Percentiles rank a stretch among this genome's conserved stretches.
Conservation (phyloP, 2,329 filamentous ascomycete species). For the Talaromyces sp. region DNA sequence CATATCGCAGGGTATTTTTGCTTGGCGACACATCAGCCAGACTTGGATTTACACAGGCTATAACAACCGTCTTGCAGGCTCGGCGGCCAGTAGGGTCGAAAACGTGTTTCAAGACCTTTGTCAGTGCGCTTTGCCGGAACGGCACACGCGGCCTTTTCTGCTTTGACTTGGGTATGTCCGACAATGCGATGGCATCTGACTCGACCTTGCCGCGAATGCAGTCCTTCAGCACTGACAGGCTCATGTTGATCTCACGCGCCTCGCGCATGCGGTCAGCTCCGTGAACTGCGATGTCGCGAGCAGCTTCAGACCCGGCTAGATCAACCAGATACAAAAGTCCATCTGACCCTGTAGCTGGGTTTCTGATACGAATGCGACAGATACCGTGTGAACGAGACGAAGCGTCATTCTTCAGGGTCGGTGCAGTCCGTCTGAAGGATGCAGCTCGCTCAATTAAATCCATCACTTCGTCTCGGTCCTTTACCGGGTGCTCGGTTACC, state of each 20-base stretch:
- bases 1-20: slow-evolving; percentile 49
- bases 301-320: slow-evolving; percentile 65
- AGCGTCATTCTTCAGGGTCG: slow-evolving; percentile 94
- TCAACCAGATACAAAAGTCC: slow-evolving; percentile 91
- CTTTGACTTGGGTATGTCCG: slow-evolving; percentile 5
- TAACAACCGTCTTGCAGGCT: slow-evolving; percentile 41
- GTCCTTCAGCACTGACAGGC: slow-evolving; percentile 49
- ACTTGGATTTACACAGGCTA: slow-evolving; percentile 48
- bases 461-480: slow-evolving; percentile 72
- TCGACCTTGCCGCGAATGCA: slow-evolving; percentile 47
- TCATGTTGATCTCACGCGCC: slow-evolving; percentile 46
- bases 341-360: slow-evolving; percentile 33
- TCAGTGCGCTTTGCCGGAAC: slow-evolving; percentile 45
- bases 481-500: slow-evolving; percentile 85
- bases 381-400: slow-evolving; percentile 88
- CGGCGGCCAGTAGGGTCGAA: slow-evolving; percentile 42
- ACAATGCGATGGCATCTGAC: slow-evolving; percentile 21
- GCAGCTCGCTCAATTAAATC: slow-evolving; percentile 77
- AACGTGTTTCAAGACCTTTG: slow-evolving; percentile 47
- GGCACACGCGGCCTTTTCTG: slow-evolving; percentile 39
- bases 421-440: slow-evolving; percentile 81
- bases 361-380: slow-evolving; percentile 42
- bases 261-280: slow-evolving; percentile 44
- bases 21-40: slow-evolving; percentile 41
- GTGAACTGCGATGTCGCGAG: slow-evolving; percentile 40